A percentile compares a stretch with the other conserved stretches of the same genome.
Conservation (phyloP, 352 stramenopile genomes). For the Phytopythium mirpurense region DNA sequence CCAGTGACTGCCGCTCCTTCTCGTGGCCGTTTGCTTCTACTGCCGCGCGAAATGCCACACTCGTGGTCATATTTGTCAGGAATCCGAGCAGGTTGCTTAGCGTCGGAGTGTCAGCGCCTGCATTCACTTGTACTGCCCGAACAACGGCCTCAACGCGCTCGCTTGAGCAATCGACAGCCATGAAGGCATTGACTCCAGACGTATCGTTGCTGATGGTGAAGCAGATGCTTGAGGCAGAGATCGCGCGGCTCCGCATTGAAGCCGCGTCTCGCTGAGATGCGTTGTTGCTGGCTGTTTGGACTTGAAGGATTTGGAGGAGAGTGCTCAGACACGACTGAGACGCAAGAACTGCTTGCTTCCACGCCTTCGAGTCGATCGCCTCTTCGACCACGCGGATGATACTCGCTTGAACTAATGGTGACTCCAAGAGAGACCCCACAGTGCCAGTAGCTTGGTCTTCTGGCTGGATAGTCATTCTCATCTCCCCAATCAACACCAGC, state of each 20-base stretch:
- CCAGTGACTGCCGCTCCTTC: background rate
- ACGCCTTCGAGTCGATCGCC: slow-evolving; percentile 48
- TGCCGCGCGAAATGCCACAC: slow-evolving; percentile 14
- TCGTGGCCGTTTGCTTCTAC: slow-evolving; percentile 15
- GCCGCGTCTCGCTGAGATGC: background rate
- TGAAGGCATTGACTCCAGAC: slow-evolving; percentile 20
- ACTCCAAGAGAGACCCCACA: background rate
- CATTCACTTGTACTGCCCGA: slow-evolving; percentile 8
- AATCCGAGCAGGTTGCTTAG: slow-evolving; percentile 45
- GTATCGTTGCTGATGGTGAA: slow-evolving; percentile 49
- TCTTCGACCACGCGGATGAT: slow-evolving; percentile 41
- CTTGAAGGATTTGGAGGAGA: slow-evolving; percentile 19
- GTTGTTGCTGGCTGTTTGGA: background rate
- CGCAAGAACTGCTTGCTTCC: slow-evolving; percentile 32
- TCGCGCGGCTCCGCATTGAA: slow-evolving; percentile 1
- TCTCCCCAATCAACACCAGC: slow-evolving; percentile 7
- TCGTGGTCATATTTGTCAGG: slow-evolving; percentile 56
- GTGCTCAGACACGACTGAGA: slow-evolving; percentile 11
- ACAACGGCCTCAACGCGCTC: slow-evolving; percentile 13
- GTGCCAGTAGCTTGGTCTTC: background rate
- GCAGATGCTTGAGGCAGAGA: slow-evolving; percentile 39
- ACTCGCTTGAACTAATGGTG: slow-evolving; percentile 20
- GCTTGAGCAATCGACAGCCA: background rate
- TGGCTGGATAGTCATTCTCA: too few relatives aligned
- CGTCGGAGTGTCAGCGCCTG: background rate